These are phyloP conservation scores for Claviceps quebecensis DNA, from an alignment of 2,329 filamentous ascomycete genomes.

Conservation along the genomic window DNA sequence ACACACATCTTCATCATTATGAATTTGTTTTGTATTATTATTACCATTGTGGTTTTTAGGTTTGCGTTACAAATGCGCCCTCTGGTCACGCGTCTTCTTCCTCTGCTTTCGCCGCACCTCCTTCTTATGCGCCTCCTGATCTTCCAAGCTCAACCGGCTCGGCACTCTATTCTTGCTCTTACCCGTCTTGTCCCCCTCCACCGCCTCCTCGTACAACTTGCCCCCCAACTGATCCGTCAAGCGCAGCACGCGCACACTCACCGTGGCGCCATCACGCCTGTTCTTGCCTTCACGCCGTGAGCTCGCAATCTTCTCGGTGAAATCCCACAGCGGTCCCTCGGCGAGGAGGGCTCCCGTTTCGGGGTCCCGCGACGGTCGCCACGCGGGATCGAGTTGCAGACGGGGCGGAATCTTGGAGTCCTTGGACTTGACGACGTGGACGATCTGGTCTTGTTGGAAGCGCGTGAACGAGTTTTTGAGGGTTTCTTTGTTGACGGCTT, in stretches of 20 bases:
- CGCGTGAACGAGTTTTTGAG: conserved; percentile 83
- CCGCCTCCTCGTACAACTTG: conserved; percentile 49
- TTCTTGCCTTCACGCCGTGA: conserved; percentile 89
- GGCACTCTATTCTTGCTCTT: conserved; percentile 24
- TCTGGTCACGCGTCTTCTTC: conserved; percentile 31
- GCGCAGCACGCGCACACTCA: conserved; percentile 64
- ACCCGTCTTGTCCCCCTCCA: conserved; percentile 21
- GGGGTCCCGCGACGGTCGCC: conserved; percentile 55
- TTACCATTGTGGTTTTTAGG: background rate
- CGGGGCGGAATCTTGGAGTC: conserved; percentile 46
- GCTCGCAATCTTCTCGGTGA: conserved; percentile 75
- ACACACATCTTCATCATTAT: too few species aligned
- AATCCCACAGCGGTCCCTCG: conserved; percentile 74
- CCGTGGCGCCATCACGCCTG: conserved; percentile 79
- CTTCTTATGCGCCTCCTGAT: conserved; percentile 29
- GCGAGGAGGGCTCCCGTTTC: conserved; percentile 47
- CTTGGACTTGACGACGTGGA: conserved; percentile 57
- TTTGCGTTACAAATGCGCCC: conserved; percentile 31
- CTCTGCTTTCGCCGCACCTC: conserved; percentile 32
- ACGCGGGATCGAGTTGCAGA: conserved; percentile 58
- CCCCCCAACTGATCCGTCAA: conserved; percentile 63
- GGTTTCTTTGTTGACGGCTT: conserved; percentile 96
- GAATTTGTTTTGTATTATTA: too few species aligned
- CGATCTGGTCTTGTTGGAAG: conserved; percentile 82
- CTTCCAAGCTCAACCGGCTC: conserved; percentile 35